phyloP scores from a whole-genome alignment of 257 asterid genomes.

The Primulina huaijiensis region DNA sequence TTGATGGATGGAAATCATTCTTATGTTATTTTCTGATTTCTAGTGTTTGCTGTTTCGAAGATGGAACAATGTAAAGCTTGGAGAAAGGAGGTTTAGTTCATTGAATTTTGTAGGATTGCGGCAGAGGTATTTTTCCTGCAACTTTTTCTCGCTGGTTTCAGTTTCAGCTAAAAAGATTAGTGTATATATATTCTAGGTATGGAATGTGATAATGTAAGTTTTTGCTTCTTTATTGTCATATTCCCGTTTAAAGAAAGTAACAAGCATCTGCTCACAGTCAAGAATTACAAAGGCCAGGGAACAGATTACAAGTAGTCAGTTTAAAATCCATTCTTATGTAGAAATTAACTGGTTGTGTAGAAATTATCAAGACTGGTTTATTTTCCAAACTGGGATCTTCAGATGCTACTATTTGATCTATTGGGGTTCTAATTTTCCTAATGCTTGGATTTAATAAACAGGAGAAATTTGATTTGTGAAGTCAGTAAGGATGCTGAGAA shows the following conservation, averaged over 20 bases:
- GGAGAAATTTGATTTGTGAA: constrained; percentile 76
- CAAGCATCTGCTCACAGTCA: constrained; percentile 4
- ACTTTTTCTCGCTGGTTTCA: background rate
- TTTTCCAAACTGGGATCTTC: constrained; percentile 19
- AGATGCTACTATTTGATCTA: constrained; percentile 22
- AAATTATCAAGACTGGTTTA: constrained; percentile 1
- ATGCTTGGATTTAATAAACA: constrained; percentile 60
- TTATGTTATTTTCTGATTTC: constrained; percentile 9
- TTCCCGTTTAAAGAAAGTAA: background rate
- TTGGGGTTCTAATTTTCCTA: constrained; percentile 31
- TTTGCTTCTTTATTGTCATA: constrained; percentile 12
- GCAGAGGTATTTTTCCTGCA: constrained; percentile 39
- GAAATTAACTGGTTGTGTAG: background rate
- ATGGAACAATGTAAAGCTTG: constrained; percentile 35
- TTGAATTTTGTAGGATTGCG: constrained; percentile 37
- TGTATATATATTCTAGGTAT: background rate
- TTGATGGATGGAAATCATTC: background rate
- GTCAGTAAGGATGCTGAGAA: constrained; percentile 76
- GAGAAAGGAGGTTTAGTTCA: constrained; percentile 29
- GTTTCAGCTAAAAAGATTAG: background rate
- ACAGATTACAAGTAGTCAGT: background rate
- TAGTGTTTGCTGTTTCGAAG: constrained; percentile 34
- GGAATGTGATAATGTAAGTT: background rate
- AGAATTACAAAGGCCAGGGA: background rate
- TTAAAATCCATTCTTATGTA: constrained; percentile 6